Percentiles rank a stretch among this genome's conserved stretches.
These are phyloP conservation scores for Leccinum variicolor DNA, from an alignment of 768 basidiomycete species.

Conservation along the genomic window DNA sequence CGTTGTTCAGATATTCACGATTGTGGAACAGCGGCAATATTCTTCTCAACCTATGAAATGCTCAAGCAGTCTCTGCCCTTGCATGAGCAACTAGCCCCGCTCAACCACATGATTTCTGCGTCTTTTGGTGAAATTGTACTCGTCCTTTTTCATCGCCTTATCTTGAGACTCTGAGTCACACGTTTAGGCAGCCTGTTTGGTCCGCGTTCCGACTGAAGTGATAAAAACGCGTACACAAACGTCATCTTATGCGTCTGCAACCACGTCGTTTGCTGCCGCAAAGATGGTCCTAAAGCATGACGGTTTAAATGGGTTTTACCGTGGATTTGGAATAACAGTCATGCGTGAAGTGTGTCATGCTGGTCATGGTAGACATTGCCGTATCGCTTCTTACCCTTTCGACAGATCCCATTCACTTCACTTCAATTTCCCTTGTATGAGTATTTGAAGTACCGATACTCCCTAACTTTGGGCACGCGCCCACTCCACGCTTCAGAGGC, in stretches of 20 bases:
- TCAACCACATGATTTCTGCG: slow-evolving; percentile 61
- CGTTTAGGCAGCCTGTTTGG: slow-evolving; percentile 75
- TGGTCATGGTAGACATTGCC: neutral
- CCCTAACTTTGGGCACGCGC: slow-evolving; percentile 50
- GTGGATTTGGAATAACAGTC: slow-evolving; percentile 82
- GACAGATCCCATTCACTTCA: slow-evolving; percentile 92
- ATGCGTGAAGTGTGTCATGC: slow-evolving; percentile 51
- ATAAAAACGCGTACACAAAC: slow-evolving; percentile 94
- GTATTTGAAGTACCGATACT: slow-evolving; percentile 68
- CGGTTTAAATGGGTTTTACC: slow-evolving; percentile 79
- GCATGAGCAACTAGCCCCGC: slow-evolving; percentile 55
- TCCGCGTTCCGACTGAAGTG: slow-evolving; percentile 94
- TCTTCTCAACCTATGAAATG: slow-evolving; percentile 93
- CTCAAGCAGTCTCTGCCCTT: slow-evolving; percentile 75
- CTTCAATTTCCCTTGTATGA: slow-evolving; percentile 97
- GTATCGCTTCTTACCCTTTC: slow-evolving; percentile 4
- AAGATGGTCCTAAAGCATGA: slow-evolving; percentile 53
- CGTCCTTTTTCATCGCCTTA: slow-evolving; percentile 5
- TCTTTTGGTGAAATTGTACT: slow-evolving; percentile 57
- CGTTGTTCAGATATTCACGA: neutral
- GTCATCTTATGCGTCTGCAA: slow-evolving; percentile 61
- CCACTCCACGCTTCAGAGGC: slow-evolving; percentile 69
- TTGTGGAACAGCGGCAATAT: slow-evolving; percentile 69
- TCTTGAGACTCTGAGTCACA: slow-evolving; percentile 9
- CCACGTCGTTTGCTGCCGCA: slow-evolving; percentile 62